Evolutionary conservation across 1,284 basidiomycete species (phyloP).

Genomic region (Entoloma clypeatum): DNA sequence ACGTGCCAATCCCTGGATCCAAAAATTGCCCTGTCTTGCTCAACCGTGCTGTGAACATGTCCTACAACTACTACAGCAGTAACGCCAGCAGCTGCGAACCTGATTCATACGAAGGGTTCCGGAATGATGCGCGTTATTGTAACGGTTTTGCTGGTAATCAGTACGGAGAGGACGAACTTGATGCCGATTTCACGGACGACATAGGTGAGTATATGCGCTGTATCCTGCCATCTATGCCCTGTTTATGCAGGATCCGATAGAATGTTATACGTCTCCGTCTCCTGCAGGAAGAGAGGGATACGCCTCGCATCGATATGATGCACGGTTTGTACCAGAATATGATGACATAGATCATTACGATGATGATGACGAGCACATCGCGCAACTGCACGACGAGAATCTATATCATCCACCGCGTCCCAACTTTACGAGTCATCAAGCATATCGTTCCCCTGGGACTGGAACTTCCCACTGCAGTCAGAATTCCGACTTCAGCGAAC

Average conservation of each 20-base stretch:
- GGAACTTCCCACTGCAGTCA: too few relatives aligned
- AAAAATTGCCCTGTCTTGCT: too few relatives aligned
- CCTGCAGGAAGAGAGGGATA: constrained; percentile 13
- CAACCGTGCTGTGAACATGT: too few relatives aligned
- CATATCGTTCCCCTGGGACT: too few relatives aligned
- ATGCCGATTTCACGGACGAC: constrained; percentile 26
- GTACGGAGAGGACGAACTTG: constrained; percentile 12
- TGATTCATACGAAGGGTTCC: background rate
- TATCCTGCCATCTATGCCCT: constrained; percentile 3
- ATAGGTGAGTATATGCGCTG: constrained; percentile 50
- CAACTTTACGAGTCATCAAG: too few relatives aligned
- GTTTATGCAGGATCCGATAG: constrained; percentile 13
- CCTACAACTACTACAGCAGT: too few relatives aligned
- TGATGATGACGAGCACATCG: constrained; percentile 1
- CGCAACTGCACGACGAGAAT: background rate
- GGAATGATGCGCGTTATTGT: too few relatives aligned
- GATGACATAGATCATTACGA: constrained; percentile 21
- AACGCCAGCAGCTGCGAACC: too few relatives aligned
- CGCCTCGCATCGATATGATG: constrained; percentile 1
- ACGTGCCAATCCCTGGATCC: constrained; percentile 2
- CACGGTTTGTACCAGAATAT: constrained; percentile 14
- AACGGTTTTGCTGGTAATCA: too few relatives aligned
- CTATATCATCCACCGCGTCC: constrained; percentile 1
- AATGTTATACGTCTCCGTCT: constrained; percentile 41
- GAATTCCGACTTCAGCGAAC: too few relatives aligned